These are phyloP conservation scores for Candida schatavii DNA, from an alignment of 805 yeast species.

Conservation along the genomic window DNA sequence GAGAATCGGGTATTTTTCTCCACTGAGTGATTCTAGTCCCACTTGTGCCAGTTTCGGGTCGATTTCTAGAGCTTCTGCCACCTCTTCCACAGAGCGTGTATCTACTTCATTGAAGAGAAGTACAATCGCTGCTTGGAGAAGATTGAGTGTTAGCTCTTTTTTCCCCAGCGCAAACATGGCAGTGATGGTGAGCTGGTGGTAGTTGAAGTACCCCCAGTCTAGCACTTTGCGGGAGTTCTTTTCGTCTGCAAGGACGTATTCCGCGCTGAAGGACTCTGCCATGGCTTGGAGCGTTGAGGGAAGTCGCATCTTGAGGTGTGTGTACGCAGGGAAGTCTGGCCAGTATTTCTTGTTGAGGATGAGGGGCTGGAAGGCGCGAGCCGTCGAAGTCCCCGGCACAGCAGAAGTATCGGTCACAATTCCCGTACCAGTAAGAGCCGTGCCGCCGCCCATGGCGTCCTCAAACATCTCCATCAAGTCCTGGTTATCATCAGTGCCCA, in stretches of 20 bases:
- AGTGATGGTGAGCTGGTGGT: conserved; percentile 38
- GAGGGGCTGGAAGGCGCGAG: conserved; percentile 28
- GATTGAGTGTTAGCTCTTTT: conserved; percentile 35
- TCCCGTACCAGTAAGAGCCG: conserved; percentile 10
- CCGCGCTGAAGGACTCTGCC: conserved; percentile 19
- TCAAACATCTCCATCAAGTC: conserved; percentile 31
- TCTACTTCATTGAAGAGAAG: conserved; percentile 31
- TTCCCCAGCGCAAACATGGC: conserved; percentile 28
- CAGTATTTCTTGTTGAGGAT: conserved; percentile 35
- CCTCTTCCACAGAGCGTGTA: conserved; percentile 15
- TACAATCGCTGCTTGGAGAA: conserved; percentile 44
- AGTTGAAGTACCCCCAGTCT: conserved; percentile 41
- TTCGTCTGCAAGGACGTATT: conserved; percentile 19
- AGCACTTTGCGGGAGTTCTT: conserved; percentile 24
- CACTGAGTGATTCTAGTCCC: conserved; percentile 25
- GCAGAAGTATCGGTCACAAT: background rate
- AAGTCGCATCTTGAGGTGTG: conserved; percentile 17
- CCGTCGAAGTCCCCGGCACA: background rate
- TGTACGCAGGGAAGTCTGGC: conserved; percentile 36
- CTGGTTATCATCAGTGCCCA: conserved; percentile 31
- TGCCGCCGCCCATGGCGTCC: conserved; percentile 25
- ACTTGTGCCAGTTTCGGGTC: conserved; percentile 26
- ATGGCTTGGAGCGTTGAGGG: conserved; percentile 19
- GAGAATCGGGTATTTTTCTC: conserved; percentile 31
- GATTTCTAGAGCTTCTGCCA: conserved; percentile 30